Percentiles rank a stretch among this genome's conserved stretches.
Evolutionary conservation across 495 filamentous ascomycete genomes (phyloP).

Genomic region (Aspergillus incahuasiensis): DNA sequence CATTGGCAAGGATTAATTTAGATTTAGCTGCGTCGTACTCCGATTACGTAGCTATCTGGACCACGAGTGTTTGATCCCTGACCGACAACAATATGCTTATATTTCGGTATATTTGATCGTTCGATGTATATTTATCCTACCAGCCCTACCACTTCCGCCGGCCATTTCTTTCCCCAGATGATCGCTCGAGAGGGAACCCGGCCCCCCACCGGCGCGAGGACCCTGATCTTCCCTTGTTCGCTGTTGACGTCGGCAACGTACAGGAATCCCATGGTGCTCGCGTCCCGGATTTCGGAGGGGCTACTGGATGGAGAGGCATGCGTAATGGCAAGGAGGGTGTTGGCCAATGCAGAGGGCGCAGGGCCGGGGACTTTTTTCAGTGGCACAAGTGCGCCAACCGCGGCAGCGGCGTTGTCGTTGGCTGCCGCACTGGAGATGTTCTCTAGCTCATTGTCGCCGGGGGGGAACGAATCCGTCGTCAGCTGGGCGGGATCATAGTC

Average conservation of each 20-base stretch:
- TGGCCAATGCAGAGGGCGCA: slow-evolving; percentile 34
- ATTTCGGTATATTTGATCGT: not conserved
- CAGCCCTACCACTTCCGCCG: slow-evolving; percentile 46
- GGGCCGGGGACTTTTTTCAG: slow-evolving; percentile 36
- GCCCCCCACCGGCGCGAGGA: slow-evolving; percentile 77
- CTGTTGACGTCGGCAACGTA: slow-evolving; percentile 89
- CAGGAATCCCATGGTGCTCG: slow-evolving; percentile 86
- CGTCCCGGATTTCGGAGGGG: slow-evolving; percentile 69
- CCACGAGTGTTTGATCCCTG: not conserved
- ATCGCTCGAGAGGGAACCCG: slow-evolving; percentile 72
- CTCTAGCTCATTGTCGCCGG: slow-evolving; percentile 39
- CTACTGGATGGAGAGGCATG: slow-evolving; percentile 62
- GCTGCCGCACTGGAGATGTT: slow-evolving; percentile 10
- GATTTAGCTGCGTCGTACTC: slow-evolving; percentile 7
- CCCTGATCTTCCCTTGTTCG: slow-evolving; percentile 71
- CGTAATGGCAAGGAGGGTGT: slow-evolving; percentile 75
- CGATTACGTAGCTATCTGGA: not conserved
- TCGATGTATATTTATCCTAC: slow-evolving; percentile 32
- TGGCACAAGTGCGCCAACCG: slow-evolving; percentile 19
- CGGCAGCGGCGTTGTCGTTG: slow-evolving; percentile 9
- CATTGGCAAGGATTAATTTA: slow-evolving; percentile 4
- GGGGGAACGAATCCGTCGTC: slow-evolving; percentile 43
- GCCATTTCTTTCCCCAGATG: slow-evolving; percentile 56
- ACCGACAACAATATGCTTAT: not conserved
- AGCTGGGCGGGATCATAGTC: slow-evolving; percentile 43